Evolutionary conservation across 371 early-diverging fungal species (phyloP).

Genomic region (Mortierella sp.): DNA sequence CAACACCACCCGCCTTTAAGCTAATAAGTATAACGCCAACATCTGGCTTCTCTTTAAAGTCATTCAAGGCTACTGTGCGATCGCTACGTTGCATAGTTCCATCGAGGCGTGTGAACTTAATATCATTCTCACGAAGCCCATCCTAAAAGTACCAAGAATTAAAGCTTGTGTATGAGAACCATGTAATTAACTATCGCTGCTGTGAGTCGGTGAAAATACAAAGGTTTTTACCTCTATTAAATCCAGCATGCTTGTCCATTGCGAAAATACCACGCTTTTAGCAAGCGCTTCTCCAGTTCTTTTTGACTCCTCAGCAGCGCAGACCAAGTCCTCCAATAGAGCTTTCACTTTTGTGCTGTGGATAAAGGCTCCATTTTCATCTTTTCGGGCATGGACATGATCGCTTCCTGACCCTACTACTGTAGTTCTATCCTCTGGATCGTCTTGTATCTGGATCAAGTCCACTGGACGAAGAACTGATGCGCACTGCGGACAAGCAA

Average conservation of each 20-base stretch:
- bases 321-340: constrained; percentile 61
- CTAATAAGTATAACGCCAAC: constrained; percentile 82
- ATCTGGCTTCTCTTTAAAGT: constrained; percentile 61
- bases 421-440: constrained; percentile 42
- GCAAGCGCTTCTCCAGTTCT: constrained; percentile 26
- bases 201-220: constrained; percentile 57
- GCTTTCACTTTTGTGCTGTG: constrained; percentile 77
- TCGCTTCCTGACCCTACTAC: constrained; percentile 16
- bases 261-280: constrained; percentile 89
- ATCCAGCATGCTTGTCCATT: constrained; percentile 84
- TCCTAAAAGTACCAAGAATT: too few relatives aligned
- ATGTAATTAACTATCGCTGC: not conserved
- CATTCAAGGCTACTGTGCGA: constrained; percentile 68
- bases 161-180: constrained; percentile 23
- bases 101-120: constrained; percentile 76
- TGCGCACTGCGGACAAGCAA: constrained; percentile 40
- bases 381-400: constrained; percentile 35
- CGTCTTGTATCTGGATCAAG: constrained; percentile 48
- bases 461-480: constrained; percentile 21
- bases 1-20: constrained; percentile 92
- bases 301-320: constrained; percentile 29
- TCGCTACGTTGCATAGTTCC: constrained; percentile 75
- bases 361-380: constrained; percentile 41
- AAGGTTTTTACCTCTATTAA: constrained; percentile 66
- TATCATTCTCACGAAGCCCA: constrained; percentile 35